A percentile compares a stretch with the other conserved stretches of the same genome.
Conservation (phyloP, 805 yeast genomes). For the Sugiyamaella mastotermitis region DNA sequence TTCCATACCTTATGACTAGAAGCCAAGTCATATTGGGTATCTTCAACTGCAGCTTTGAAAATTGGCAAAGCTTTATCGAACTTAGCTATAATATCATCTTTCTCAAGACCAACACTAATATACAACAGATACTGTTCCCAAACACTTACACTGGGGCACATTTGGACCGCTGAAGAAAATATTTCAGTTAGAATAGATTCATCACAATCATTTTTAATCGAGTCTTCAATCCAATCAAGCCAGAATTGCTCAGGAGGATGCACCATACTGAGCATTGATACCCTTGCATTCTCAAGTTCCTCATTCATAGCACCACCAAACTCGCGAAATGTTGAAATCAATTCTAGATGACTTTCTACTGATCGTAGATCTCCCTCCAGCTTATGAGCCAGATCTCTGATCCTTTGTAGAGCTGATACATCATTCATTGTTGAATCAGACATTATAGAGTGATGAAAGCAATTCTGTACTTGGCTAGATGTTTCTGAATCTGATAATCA, state of each 20-base stretch:
- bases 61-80: not conserved
- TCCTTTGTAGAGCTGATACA: too few species aligned
- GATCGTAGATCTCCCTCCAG: too few species aligned
- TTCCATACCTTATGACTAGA: constrained; percentile 21
- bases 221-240: constrained; percentile 11
- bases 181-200: not conserved
- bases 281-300: not conserved
- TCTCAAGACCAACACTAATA: not conserved
- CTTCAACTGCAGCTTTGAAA: constrained; percentile 1
- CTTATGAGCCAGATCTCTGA: too few species aligned
- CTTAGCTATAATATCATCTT: not conserved
- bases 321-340: too few species aligned
- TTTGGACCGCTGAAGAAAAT: constrained; percentile 2
- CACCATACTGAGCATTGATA: not conserved
- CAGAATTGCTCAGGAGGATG: constrained; percentile 6
- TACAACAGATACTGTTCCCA: constrained; percentile 5
- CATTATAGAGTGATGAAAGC: too few species aligned
- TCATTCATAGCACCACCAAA: not conserved
- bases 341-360: too few species aligned
- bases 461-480: too few species aligned
- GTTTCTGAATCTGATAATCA: too few species aligned
- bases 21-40: constrained; percentile 14
- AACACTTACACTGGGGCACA: constrained; percentile 10
- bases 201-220: not conserved
- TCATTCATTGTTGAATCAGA: too few species aligned